Base-by-base conservation (phyloP, 108 stramenopile genomes). In the Nitzschia sp. region DNA sequence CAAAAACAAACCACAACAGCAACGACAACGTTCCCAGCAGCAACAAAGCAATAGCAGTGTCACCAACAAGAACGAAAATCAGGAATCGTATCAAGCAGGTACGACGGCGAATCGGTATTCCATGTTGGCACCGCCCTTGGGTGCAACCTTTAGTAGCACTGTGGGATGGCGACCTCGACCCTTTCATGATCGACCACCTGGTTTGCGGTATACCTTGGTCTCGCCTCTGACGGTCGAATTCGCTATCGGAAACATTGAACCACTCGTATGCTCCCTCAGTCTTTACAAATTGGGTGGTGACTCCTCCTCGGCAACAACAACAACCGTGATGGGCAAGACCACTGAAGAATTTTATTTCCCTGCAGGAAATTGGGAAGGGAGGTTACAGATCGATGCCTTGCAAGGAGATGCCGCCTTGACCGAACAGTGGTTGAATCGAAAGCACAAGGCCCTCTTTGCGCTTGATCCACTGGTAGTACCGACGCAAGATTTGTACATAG, bases 261-360 rank as follows among this genome's bases (percentile, higher is more conserved):
- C 90, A 16, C 67, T 87, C 15, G 82, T 90, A 27, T 86, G 93
- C 71, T 85, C 81, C 3, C 58, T 94, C 63, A 58, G 88, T 27
- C 64, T 91, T 22, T 94, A 94, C 59, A 56, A 58, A 33, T 53
- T 91, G 9, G 16, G 48, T 53, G 61, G 21, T 30, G 35, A 45
- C 15, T 15, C 13, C 50, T 4, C 5, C 50, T 6, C 6, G 13
- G 5, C 6, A 19, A n/a, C n/a, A n/a, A 1, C 29, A 31, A 33
- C 17, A 9, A 27, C 26, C 19, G 34, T 76, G 28, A 36, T 55
- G 57, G 89, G 88, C 4, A 94, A 94, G 60, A 70, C 87, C 31
- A 90, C 84, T 52, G 90, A 94, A 53, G 90, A 91, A 44, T 94
- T 91, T 68, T 85, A 78, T 57, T 94, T 91, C 68, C 90, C 90